These are phyloP conservation scores for Cenchrus americanus DNA, from an alignment of 176 grass and related monocot species.

Conservation along the genomic window DNA sequence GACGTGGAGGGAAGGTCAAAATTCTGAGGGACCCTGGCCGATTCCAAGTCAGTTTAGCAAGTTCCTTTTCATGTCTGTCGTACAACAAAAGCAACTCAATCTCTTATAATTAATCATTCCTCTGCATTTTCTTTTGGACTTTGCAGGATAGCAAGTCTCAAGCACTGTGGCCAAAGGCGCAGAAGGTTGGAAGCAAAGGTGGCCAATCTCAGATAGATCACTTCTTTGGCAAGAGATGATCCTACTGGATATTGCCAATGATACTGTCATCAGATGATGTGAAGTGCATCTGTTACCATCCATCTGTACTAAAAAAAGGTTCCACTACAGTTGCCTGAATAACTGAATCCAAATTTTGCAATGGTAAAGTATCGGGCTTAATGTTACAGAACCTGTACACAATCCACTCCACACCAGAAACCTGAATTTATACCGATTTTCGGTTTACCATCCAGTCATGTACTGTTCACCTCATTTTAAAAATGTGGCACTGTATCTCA, in stretches of 20 bases:
- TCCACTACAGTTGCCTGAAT: background rate
- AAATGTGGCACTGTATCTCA: background rate
- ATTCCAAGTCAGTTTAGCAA: slow-evolving; percentile 52
- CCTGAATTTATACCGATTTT: background rate
- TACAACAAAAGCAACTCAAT: background rate
- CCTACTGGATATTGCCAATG: background rate
- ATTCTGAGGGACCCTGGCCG: slow-evolving; percentile 59
- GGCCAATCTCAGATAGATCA: slow-evolving; percentile 77
- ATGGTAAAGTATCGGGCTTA: background rate
- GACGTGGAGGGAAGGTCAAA: slow-evolving; percentile 88
- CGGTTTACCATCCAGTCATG: background rate
- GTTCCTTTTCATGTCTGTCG: background rate
- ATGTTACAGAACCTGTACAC: background rate
- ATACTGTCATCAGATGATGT: background rate
- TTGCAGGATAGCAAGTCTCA: slow-evolving; percentile 55
- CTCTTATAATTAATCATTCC: background rate
- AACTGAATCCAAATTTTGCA: slow-evolving; percentile 34
- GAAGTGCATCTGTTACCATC: slow-evolving; percentile 9
- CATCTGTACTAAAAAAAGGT: background rate
- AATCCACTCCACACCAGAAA: background rate
- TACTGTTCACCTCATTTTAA: slow-evolving; percentile 13
- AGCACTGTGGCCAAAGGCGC: slow-evolving; percentile 48
- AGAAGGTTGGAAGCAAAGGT: slow-evolving; percentile 62
- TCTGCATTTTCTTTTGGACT: background rate
- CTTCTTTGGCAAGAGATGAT: slow-evolving; percentile 81